Base-by-base conservation (phyloP, 2,329 filamentous ascomycete species). In the Bipolaris cookei region DNA sequence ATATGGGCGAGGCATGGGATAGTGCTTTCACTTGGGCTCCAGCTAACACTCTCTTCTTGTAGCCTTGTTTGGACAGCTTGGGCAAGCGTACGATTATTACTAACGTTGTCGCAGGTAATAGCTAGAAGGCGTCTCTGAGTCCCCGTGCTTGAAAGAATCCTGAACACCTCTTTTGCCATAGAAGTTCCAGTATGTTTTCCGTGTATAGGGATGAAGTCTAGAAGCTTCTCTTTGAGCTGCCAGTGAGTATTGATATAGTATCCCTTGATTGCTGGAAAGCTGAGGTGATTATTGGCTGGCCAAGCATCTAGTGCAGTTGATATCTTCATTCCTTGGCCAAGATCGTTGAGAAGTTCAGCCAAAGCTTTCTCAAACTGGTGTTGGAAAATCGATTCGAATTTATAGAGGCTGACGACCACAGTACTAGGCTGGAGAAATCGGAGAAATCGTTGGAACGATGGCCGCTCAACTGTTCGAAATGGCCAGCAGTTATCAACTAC, bases 201-300 rank as follows among this genome's bases (percentile, higher is more conserved):
- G 18, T n/a, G 18, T 14, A 59, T 38, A 38, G 37, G 28, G 14
- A 59, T 39, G 52, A 59, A 56, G 44, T 56, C 38, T 20, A 48
- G 42, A n/a, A 59, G 28, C 30, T 35, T 52, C 11, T 59, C 43
- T 28, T 18, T 16, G 16, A 56, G 5, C 28, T 49, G 6, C n/a
- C 23, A 56, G 1, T 35, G 20, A 37, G 28, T 34, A 37, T 56
- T 58, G 44, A 56, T 53, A 50, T 59, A 59, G n/a, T 59, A 59
- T 1, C 13, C n/a, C 4, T 59, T 56, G 35, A 56, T 37, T 13
- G 5, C 16, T 25, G 56, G n/a, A 37, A 56, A 59, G 30, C 52
- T 56, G 16, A 56, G 37, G 10, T 59, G 38, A 16, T 56, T 59
- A 44, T 3, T n/a, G 35, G 16, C n/a, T 53, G 39, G 42, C 47